A percentile compares a stretch with the other conserved stretches of the same genome.
Conservation (phyloP, 345 rosid genomes). For the Rhodomyrtus tomentosa region DNA sequence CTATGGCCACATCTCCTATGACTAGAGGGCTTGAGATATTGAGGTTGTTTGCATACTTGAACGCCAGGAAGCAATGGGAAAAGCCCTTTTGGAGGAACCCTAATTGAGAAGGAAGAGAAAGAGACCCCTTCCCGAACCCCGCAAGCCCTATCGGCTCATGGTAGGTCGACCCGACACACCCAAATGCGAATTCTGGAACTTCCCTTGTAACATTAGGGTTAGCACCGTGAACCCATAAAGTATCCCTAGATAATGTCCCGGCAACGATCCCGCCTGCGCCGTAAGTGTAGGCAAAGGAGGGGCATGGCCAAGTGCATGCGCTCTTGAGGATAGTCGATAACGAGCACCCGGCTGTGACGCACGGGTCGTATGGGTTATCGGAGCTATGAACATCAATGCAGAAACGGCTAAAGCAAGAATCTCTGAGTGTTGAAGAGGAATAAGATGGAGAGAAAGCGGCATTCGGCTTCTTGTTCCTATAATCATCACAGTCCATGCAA, state of each 20-base stretch:
- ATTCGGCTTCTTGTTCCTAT: slow-evolving; percentile 21
- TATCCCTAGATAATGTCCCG: slow-evolving; percentile 57
- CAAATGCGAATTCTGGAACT: slow-evolving; percentile 51
- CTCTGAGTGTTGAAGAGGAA: slow-evolving; percentile 51
- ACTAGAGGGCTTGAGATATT: slow-evolving; percentile 64
- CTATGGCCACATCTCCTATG: slow-evolving; percentile 46
- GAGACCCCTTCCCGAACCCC: slow-evolving; percentile 79
- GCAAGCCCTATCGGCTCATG: slow-evolving; percentile 72
- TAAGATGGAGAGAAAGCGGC: slow-evolving; percentile 47
- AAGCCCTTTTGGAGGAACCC: slow-evolving; percentile 68
- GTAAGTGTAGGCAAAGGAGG: slow-evolving; percentile 79
- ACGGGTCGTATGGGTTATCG: slow-evolving; percentile 61
- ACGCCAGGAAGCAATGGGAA: slow-evolving; percentile 76
- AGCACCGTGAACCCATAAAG: slow-evolving; percentile 38
- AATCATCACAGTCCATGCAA: slow-evolving; percentile 65
- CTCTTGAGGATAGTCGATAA: slow-evolving; percentile 39
- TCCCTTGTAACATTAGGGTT: slow-evolving; percentile 17
- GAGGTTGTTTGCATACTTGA: slow-evolving; percentile 69
- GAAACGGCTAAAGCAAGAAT: slow-evolving; percentile 40
- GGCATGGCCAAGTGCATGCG: slow-evolving; percentile 61
- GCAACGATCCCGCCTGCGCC: slow-evolving; percentile 61
- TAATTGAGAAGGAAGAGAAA: slow-evolving; percentile 64
- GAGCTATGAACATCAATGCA: slow-evolving; percentile 64
- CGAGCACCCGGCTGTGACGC: slow-evolving; percentile 63
- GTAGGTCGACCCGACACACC: slow-evolving; percentile 61